These are phyloP conservation scores for Solanum hybrid DNA, from an alignment of 305 asterid genomes.

Conservation along the genomic window DNA sequence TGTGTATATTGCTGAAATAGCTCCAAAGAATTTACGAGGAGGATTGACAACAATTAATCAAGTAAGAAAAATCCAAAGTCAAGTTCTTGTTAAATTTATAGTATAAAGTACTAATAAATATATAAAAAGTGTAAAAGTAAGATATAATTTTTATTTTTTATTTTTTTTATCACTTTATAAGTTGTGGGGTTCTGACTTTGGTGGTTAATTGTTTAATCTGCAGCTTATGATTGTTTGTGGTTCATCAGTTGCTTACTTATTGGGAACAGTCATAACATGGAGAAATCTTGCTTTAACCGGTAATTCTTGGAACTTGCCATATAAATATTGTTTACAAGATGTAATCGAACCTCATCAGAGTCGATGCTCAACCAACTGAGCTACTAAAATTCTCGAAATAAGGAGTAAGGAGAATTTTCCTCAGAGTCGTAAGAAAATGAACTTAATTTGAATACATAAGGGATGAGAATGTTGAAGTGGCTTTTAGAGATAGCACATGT, in stretches of 20 bases:
- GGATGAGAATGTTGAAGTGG: background rate
- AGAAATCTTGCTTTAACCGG: constrained; percentile 66
- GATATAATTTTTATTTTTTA: too few relatives aligned
- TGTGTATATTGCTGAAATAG: constrained; percentile 66
- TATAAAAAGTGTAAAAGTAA: background rate
- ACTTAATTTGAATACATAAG: background rate
- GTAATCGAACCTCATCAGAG: background rate
- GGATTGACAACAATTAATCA: constrained; percentile 82
- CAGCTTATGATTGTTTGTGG: constrained; percentile 87
- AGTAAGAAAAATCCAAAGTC: constrained; percentile 20
- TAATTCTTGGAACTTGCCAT: constrained; percentile 7
- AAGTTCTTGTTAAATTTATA: background rate
- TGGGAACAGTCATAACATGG: constrained; percentile 66
- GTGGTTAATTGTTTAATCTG: constrained; percentile 3
- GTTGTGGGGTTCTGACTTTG: background rate
- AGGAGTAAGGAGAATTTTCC: background rate
- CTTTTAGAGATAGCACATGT: background rate
- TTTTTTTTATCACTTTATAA: background rate
- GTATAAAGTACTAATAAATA: background rate
- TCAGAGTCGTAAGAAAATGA: background rate
- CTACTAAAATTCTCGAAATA: background rate
- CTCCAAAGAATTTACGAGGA: constrained; percentile 79
- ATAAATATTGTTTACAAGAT: background rate
- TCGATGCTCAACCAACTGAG: background rate
- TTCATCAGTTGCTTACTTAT: constrained; percentile 49